Evolutionary conservation across 2,329 filamentous ascomycete species (phyloP).

Genomic region (Immersiporthe knoxdaviesiana): DNA sequence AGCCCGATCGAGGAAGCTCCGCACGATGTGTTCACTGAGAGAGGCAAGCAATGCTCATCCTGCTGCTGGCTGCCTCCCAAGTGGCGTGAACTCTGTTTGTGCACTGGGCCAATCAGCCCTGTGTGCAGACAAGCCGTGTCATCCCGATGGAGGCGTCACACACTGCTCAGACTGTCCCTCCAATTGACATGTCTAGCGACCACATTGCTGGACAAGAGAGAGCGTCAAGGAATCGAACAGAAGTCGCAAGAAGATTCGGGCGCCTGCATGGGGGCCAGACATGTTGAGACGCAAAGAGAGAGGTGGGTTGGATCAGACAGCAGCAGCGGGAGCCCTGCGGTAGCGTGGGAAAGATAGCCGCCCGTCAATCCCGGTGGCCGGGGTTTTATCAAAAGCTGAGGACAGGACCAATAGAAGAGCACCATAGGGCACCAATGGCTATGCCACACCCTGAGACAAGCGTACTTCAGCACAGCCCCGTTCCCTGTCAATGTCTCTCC

Average conservation of each 20-base stretch:
- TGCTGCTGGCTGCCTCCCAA: conserved; percentile 9
- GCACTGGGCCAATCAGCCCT: conserved; percentile 17
- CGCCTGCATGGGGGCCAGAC: not conserved
- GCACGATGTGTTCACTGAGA: conserved; percentile 13
- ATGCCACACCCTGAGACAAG: conserved; percentile 19
- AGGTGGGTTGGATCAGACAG: not conserved
- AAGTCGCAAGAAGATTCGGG: conserved; percentile 23
- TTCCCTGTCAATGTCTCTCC: conserved; percentile 7
- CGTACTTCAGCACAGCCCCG: conserved; percentile 12
- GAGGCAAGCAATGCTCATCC: not conserved
- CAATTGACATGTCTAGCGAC: not conserved
- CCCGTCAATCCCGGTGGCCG: not conserved
- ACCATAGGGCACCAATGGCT: conserved; percentile 4
- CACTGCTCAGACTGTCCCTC: not conserved
- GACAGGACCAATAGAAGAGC: conserved; percentile 8
- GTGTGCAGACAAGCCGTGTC: conserved; percentile 1
- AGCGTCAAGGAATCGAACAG: conserved; percentile 15
- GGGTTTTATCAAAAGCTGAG: conserved; percentile 12
- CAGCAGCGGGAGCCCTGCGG: not conserved
- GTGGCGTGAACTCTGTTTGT: conserved; percentile 18
- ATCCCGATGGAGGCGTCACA: conserved; percentile 5
- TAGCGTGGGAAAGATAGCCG: not conserved
- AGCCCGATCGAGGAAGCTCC: conserved; percentile 14
- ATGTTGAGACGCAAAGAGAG: conserved; percentile 9
- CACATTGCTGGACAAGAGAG: not conserved